These are phyloP conservation scores for Xerocomellus amylosporus DNA, from an alignment of 768 basidiomycete species.

Conservation along the genomic window DNA sequence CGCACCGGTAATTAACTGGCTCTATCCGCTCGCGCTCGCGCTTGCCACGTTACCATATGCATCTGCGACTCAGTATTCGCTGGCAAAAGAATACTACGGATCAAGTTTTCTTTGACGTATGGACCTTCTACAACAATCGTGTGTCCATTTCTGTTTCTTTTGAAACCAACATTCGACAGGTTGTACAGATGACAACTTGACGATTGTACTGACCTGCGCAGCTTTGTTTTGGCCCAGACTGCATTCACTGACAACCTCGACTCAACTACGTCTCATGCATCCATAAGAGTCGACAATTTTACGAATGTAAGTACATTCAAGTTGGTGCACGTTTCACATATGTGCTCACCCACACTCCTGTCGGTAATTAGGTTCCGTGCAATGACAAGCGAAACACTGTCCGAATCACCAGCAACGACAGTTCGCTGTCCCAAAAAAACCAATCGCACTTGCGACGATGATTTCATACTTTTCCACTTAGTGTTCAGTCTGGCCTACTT, in stretches of 20 bases:
- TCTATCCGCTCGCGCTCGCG: slow-evolving; percentile 5
- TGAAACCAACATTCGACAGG: not conserved
- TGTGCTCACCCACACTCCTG: not conserved
- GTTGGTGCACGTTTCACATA: not conserved
- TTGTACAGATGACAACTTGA: slow-evolving; percentile 56
- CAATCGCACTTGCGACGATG: not conserved
- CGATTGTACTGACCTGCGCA: slow-evolving; percentile 25
- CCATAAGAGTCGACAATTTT: slow-evolving; percentile 75
- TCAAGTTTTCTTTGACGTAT: slow-evolving; percentile 63
- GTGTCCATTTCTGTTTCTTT: slow-evolving; percentile 18
- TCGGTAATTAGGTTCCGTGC: slow-evolving; percentile 25
- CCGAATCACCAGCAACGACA: slow-evolving; percentile 56
- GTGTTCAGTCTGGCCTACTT: slow-evolving; percentile 74
- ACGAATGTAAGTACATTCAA: slow-evolving; percentile 42
- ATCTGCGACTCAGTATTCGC: slow-evolving; percentile 42
- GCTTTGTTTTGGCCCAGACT: slow-evolving; percentile 45
- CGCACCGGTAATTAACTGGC: not conserved
- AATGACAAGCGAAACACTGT: slow-evolving; percentile 66
- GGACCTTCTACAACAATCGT: slow-evolving; percentile 64
- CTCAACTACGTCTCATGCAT: slow-evolving; percentile 60
- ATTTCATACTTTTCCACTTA: slow-evolving; percentile 22
- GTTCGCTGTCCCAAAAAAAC: slow-evolving; percentile 39
- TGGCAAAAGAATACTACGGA: slow-evolving; percentile 58
- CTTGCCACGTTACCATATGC: slow-evolving; percentile 7
- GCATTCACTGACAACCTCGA: slow-evolving; percentile 53